Evolutionary conservation across 257 asterid species (phyloP).

Genomic region (Nicotiana knightiana): DNA sequence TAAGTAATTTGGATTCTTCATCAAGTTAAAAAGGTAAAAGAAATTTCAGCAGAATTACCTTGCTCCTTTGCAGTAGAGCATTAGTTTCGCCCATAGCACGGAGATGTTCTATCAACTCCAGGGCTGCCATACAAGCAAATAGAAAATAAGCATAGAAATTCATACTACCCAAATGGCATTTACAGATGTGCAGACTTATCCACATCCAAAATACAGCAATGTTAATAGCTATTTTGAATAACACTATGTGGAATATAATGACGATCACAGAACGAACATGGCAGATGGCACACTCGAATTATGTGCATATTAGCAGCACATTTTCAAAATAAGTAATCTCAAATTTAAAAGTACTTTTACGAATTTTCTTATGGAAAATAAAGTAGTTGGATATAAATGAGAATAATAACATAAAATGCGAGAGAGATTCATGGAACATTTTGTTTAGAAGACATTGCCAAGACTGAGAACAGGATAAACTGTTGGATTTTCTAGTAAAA

Average conservation of each 20-base stretch:
- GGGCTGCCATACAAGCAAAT: constrained; percentile 41
- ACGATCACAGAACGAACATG: neutral
- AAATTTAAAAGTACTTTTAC: neutral
- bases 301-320: neutral
- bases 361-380: neutral
- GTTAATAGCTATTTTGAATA: neutral
- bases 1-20: neutral
- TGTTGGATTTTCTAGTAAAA: no score
- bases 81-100: constrained; percentile 97
- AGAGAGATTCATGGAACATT: neutral
- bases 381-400: neutral
- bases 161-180: neutral
- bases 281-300: neutral
- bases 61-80: constrained; percentile 73
- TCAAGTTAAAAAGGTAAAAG: neutral
- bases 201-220: neutral
- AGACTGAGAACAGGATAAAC: no score
- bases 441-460: no score
- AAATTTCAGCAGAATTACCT: constrained; percentile 30
- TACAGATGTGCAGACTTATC: neutral
- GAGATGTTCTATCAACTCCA: constrained; percentile 95
- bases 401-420: neutral
- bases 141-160: neutral
- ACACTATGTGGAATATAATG: neutral
- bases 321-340: neutral